Evolutionary conservation across 257 asterid species (phyloP), one percentile per base, ranked within the genome.

Genomic region (Forsythia suspensa): DNA sequence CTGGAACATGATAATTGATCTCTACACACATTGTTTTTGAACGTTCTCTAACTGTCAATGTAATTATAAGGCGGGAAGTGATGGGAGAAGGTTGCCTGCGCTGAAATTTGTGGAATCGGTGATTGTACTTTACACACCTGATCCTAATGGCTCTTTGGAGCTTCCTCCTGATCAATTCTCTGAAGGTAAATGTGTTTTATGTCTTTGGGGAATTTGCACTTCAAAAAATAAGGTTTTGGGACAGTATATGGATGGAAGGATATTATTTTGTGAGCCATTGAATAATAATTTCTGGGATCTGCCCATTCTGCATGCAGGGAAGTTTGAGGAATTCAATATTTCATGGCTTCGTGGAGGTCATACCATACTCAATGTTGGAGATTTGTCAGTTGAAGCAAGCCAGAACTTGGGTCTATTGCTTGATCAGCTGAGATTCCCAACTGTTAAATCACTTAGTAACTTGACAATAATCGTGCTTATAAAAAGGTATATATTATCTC

Each of bases 271-370:
- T 20, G 18, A 11, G n/a, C 38, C 39, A 9, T 29, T 63, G 18
- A 63, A 29, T 29, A 24, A 63, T 63, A 29, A 4, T 9, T 63
- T 29, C 70, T 29, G 37, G 78, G 75, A 75, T 29, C 57, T 77
- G 55, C 71, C 41, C 76, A 39, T 20, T 36, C 20, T 61, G 78
- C 46, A 65, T 80, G 83, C 90, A 94, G 99, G 86, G 81, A 86
- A 78, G 76, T 82, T 86, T 29, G 89, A 92, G 76, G 93, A 84
- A 74, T 93, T 94, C 85, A 92, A 96, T 84, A 80, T 94, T 66
- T 91, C 97, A 75, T 96, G 98, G 98, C 91, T 96, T 84, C 98
- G 97, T 46, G 96, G 98, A 77, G 99, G 98, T 71, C 99, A 96
- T 88, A 97, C 98, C 16, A 39, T 90, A 51, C 93, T 96, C 71